A percentile compares a stretch with the other conserved stretches of the same genome.
Evolutionary conservation across 805 yeast species (phyloP).

Genomic region (Hanseniaspora nectarophila): DNA sequence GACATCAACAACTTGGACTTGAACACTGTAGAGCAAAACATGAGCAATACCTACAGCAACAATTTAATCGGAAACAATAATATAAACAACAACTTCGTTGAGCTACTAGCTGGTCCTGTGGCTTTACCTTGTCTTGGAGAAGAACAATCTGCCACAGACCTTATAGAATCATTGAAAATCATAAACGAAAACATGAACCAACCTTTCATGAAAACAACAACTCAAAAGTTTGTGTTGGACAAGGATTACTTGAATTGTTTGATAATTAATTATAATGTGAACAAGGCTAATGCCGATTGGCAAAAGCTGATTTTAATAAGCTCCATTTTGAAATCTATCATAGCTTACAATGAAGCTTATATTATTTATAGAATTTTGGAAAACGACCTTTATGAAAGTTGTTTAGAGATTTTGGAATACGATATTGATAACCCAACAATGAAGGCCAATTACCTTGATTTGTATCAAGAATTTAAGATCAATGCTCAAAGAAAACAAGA

Average conservation of each 20-base stretch:
- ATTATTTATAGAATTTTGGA: constrained; percentile 47
- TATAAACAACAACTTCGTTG: constrained; percentile 45
- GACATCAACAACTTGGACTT: constrained; percentile 7
- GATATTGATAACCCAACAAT: constrained; percentile 75
- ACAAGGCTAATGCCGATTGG: constrained; percentile 45
- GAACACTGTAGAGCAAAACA: background rate
- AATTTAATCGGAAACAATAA: constrained; percentile 37
- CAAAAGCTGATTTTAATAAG: constrained; percentile 53
- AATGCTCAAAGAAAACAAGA: constrained; percentile 20
- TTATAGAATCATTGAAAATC: constrained; percentile 43
- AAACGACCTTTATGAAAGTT: constrained; percentile 42
- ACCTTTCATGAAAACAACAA: constrained; percentile 45
- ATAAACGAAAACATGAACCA: constrained; percentile 52
- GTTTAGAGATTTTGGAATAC: constrained; percentile 75
- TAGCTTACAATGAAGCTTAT: constrained; percentile 58
- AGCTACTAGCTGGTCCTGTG: constrained; percentile 70
- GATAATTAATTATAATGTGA: constrained; percentile 39
- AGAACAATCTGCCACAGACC: constrained; percentile 32
- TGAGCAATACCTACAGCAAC: background rate
- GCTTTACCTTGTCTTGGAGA: constrained; percentile 51
- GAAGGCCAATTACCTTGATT: constrained; percentile 70
- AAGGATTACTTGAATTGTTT: constrained; percentile 43
- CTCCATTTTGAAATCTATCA: constrained; percentile 57
- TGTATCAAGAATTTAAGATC: constrained; percentile 19
- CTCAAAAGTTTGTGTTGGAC: constrained; percentile 46